Conservation (phyloP, 139 green algal genomes). For the Chlamydomonas sp. region DNA sequence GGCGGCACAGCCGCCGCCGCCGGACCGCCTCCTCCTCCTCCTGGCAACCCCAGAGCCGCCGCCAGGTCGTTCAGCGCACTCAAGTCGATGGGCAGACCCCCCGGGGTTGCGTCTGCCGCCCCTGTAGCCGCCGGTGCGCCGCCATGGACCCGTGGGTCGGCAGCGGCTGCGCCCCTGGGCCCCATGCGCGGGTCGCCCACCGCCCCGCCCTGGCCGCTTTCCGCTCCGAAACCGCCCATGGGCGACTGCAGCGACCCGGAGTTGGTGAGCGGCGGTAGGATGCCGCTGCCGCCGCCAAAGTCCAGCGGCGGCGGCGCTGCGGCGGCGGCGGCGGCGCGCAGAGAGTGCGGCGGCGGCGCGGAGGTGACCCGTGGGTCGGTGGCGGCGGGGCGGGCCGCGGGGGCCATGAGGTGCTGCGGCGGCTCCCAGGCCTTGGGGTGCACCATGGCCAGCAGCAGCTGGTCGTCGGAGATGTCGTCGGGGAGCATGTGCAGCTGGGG, state of each 20-base stretch:
- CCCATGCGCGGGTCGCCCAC: no score
- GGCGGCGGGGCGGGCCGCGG: no score
- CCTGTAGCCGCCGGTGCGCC: not conserved
- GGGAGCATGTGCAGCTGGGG: conserved; percentile 45
- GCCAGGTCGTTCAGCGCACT: conserved; percentile 31
- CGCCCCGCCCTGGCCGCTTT: no score
- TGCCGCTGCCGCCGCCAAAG: not conserved
- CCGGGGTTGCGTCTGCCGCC: not conserved
- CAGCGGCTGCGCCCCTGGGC: not conserved
- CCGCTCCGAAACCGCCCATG: not conserved
- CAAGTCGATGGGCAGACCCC: conserved; percentile 2
- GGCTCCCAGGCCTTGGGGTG: conserved; percentile 47
- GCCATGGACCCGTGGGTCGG: not conserved
- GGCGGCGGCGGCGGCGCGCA: not conserved
- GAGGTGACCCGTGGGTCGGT: not conserved
- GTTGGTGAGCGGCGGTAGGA: not conserved
- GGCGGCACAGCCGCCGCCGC: not conserved
- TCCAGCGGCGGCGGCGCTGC: not conserved
- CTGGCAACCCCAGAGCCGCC: conserved; percentile 20
- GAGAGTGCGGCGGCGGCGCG: not conserved
- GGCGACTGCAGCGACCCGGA: not conserved
- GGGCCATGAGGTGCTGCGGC: not conserved
- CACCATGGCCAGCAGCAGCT: conserved; percentile 65
- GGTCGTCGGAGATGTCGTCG: conserved; percentile 23
- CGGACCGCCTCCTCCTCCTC: not conserved